phyloP scores from a whole-genome alignment of 495 filamentous ascomycete genomes.

The Immersiella caudata region DNA sequence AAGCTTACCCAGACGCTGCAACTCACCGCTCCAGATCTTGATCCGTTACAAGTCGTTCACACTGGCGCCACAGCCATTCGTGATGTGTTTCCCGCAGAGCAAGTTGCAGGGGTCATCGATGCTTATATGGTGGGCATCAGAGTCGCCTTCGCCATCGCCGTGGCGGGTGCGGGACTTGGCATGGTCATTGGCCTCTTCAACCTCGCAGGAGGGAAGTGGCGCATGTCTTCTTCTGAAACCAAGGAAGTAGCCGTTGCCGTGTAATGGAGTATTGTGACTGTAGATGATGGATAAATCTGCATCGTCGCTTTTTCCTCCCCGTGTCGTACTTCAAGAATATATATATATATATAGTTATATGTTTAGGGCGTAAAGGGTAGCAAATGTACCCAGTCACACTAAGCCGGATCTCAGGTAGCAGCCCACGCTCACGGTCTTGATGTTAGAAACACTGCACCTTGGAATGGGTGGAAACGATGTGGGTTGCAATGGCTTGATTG shows the following conservation, averaged over 20 bases:
- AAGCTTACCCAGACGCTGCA: slow-evolving; percentile 41
- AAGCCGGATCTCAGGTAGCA: no score
- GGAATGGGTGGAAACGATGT: no score
- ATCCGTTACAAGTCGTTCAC: slow-evolving; percentile 34
- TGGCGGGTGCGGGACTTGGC: not conserved
- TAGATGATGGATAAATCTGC: no score
- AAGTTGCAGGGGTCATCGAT: slow-evolving; percentile 1
- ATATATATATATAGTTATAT: no score
- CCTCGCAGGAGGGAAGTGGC: not conserved
- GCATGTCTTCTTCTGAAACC: not conserved
- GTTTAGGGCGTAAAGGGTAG: no score
- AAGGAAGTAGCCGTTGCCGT: not conserved
- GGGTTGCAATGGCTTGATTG: no score
- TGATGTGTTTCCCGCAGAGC: slow-evolving; percentile 21
- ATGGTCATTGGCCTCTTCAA: not conserved
- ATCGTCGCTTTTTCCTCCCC: no score
- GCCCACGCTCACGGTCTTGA: no score
- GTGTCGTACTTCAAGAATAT: no score
- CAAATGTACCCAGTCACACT: no score
- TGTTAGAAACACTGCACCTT: no score
- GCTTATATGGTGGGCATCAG: slow-evolving; percentile 13
- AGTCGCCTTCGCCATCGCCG: not conserved
- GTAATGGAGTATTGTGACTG: not conserved
- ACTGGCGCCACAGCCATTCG: slow-evolving; percentile 42
- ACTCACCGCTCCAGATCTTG: slow-evolving; percentile 24